phyloP scores from a whole-genome alignment of 768 basidiomycete species.

The Mrakia blollopis region DNA sequence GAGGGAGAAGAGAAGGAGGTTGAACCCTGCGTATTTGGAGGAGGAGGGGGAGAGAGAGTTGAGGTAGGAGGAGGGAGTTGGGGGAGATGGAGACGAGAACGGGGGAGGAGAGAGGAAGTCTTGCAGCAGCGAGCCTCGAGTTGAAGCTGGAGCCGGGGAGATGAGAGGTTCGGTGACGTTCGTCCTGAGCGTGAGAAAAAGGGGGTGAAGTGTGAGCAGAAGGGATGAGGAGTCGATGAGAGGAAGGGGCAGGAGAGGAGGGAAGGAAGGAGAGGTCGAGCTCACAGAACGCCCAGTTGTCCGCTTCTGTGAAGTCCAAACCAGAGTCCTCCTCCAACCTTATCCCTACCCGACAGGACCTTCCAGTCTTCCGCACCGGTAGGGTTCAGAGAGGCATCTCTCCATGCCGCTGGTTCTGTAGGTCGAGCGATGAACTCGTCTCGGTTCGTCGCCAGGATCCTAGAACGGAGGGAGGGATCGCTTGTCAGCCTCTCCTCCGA shows the following conservation, averaged over 20 bases:
- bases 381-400: not conserved
- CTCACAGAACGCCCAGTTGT: slow-evolving; percentile 24
- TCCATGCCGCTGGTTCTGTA: not conserved
- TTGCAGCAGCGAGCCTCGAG: slow-evolving; percentile 2
- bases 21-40: slow-evolving; percentile 25
- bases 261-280: not conserved
- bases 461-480: not conserved
- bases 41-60: not conserved
- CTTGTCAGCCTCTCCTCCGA: not conserved
- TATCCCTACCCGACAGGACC: slow-evolving; percentile 20
- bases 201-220: too few relatives aligned
- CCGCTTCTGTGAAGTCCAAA: slow-evolving; percentile 24
- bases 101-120: slow-evolving; percentile 14
- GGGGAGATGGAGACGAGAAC: not conserved
- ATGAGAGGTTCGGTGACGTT: slow-evolving; percentile 29
- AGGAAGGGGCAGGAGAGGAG: not conserved
- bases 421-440: slow-evolving; percentile 31
- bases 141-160: not conserved
- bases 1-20: slow-evolving; percentile 27
- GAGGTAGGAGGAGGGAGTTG: not conserved
- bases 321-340: slow-evolving; percentile 27
- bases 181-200: not conserved
- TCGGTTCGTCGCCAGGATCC: slow-evolving; percentile 24
- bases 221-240: too few relatives aligned
- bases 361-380: not conserved